Evolutionary conservation across 305 asterid genomes (phyloP).

Genomic region (Salvia sclarea): DNA sequence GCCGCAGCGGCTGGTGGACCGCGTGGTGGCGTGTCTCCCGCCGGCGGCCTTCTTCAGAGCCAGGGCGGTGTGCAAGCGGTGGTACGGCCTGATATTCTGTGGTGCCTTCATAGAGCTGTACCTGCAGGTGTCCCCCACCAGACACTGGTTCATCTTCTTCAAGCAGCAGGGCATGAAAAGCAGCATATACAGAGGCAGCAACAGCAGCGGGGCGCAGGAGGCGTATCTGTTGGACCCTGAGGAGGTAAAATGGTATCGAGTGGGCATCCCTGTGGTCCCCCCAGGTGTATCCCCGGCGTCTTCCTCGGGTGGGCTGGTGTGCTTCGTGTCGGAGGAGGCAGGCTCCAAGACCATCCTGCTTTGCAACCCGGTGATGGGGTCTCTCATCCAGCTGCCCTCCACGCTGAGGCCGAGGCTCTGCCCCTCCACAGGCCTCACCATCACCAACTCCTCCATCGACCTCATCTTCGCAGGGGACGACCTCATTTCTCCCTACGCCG

Average conservation of each 20-base stretch:
- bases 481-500: slow-evolving; percentile 87
- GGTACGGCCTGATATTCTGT: slow-evolving; percentile 77
- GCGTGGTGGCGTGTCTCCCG: slow-evolving; percentile 73
- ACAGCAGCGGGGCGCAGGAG: background rate
- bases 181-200: slow-evolving; percentile 39
- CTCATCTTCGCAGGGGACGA: slow-evolving; percentile 90
- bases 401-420: slow-evolving; percentile 78
- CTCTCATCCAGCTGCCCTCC: slow-evolving; percentile 67
- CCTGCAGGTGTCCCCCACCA: slow-evolving; percentile 55
- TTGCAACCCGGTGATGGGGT: slow-evolving; percentile 59
- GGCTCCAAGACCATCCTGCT: slow-evolving; percentile 81
- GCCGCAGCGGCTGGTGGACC: slow-evolving; percentile 68
- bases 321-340: slow-evolving; percentile 81
- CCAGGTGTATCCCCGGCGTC: slow-evolving; percentile 70
- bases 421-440: slow-evolving; percentile 70
- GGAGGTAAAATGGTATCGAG: slow-evolving; percentile 58
- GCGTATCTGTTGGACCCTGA: slow-evolving; percentile 76
- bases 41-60: slow-evolving; percentile 85
- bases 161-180: slow-evolving; percentile 53
- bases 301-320: slow-evolving; percentile 70
- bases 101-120: slow-evolving; percentile 61
- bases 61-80: slow-evolving; percentile 78
- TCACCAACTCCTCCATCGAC: slow-evolving; percentile 67
- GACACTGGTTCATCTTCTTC: slow-evolving; percentile 76
- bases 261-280: slow-evolving; percentile 63